Conservation (phyloP, 2,329 filamentous ascomycete species). For the Fusarium sp. region DNA sequence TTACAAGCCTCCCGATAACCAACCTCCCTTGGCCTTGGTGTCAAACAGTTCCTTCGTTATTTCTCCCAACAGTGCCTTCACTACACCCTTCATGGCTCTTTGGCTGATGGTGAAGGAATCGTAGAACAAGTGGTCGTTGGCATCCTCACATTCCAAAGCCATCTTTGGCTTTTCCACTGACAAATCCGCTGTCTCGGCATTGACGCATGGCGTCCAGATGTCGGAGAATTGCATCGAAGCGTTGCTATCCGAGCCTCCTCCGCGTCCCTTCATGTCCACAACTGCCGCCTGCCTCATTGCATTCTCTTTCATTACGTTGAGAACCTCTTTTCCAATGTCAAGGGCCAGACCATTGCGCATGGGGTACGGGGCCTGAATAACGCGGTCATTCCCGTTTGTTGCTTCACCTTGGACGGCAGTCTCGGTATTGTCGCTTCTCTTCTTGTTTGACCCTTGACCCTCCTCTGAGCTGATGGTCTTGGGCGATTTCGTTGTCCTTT, state of each 20-base stretch:
- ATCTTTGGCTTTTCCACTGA: conserved; percentile 21
- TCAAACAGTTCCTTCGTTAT: conserved; percentile 42
- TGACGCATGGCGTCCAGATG: conserved; percentile 55
- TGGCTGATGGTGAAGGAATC: conserved; percentile 58
- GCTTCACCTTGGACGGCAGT: conserved; percentile 14
- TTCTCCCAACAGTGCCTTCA: conserved; percentile 25
- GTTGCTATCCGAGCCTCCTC: conserved; percentile 46
- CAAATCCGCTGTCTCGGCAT: conserved; percentile 27
- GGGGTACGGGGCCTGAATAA: conserved; percentile 48
- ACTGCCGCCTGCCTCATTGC: conserved; percentile 56
- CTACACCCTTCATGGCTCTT: conserved; percentile 43
- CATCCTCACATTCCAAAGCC: conserved; percentile 50
- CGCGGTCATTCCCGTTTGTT: conserved; percentile 25
- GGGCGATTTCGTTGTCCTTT: conserved; percentile 54
- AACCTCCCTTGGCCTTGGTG: conserved; percentile 20
- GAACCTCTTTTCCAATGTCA: conserved; percentile 52
- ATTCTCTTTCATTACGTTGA: conserved; percentile 58
- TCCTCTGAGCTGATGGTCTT: conserved; percentile 40
- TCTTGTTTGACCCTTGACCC: conserved; percentile 17
- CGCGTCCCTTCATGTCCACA: conserved; percentile 55
- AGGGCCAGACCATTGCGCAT: conserved; percentile 55
- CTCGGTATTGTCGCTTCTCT: conserved; percentile 19
- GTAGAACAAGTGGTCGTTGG: conserved; percentile 61
- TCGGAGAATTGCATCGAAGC: conserved; percentile 53
- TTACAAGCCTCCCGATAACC: conserved; percentile 33